Percentiles rank a stretch among this genome's conserved stretches.
These are phyloP conservation scores for Telopea speciosissima DNA, from an alignment of 177 flowering plant species.

Conservation along the genomic window DNA sequence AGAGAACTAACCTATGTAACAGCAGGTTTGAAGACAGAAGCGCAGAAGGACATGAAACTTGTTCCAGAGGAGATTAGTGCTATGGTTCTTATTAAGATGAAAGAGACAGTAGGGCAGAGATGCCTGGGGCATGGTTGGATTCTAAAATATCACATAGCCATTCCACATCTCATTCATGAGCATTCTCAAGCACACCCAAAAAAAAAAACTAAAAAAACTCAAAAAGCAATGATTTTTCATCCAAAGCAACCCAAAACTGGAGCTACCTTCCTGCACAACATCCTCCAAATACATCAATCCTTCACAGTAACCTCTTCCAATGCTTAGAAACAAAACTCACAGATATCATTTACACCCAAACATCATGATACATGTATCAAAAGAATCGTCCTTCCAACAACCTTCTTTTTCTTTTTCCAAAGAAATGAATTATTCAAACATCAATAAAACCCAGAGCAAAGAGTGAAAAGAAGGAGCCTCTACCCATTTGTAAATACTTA, in stretches of 20 bases:
- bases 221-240: not conserved
- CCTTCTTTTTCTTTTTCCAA: not conserved
- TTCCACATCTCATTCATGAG: not conserved
- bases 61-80: too few relatives aligned
- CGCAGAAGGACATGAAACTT: too few relatives aligned
- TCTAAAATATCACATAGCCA: too few relatives aligned
- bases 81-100: too few relatives aligned
- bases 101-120: too few relatives aligned
- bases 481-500: not conserved
- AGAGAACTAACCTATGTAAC: too few relatives aligned
- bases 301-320: not conserved
- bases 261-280: constrained; percentile 4
- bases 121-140: too few relatives aligned
- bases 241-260: not conserved
- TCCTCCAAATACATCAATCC: constrained; percentile 5
- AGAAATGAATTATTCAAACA: not conserved
- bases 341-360: not conserved
- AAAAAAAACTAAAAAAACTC: too few relatives aligned
- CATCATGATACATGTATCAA: not conserved
- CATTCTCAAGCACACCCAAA: not conserved
- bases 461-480: not conserved
- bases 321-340: not conserved
- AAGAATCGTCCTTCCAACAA: not conserved
- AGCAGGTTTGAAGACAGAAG: too few relatives aligned
- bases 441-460: not conserved